These are phyloP conservation scores for Begonia peltatifolia DNA, from an alignment of 306 rosid genomes.

Conservation along the genomic window DNA sequence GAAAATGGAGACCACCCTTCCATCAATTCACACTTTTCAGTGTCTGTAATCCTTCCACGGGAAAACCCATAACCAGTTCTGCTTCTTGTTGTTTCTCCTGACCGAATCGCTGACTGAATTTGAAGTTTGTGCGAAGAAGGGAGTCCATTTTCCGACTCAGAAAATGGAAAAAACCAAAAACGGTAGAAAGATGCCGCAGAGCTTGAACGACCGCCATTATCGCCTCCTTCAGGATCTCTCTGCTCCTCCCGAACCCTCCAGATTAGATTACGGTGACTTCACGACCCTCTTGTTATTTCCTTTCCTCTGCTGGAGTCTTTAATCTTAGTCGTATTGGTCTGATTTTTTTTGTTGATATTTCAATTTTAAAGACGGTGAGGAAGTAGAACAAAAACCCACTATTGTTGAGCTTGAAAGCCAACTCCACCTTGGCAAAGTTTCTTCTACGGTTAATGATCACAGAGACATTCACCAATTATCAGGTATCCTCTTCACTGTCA, in stretches of 20 bases:
- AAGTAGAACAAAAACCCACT: slow-evolving; percentile 10
- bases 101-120: background rate
- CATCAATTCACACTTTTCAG: too few relatives aligned
- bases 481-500: slow-evolving; percentile 32
- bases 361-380: slow-evolving; percentile 6
- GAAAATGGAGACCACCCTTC: too few relatives aligned
- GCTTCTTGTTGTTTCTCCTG: too few relatives aligned
- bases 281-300: slow-evolving; percentile 9
- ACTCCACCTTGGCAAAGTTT: slow-evolving; percentile 6
- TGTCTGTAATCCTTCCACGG: too few relatives aligned
- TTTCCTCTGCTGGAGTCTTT: background rate
- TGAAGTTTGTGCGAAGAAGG: background rate
- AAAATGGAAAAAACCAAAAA: slow-evolving; percentile 39
- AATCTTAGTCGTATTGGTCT: background rate
- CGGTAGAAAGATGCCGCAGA: slow-evolving; percentile 30
- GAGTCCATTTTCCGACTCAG: background rate
- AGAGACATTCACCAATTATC: slow-evolving; percentile 17
- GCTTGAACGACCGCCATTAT: slow-evolving; percentile 76
- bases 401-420: slow-evolving; percentile 10
- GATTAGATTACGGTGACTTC: background rate
- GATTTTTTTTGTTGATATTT: background rate
- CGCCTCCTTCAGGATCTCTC: slow-evolving; percentile 74
- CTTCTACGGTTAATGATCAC: background rate
- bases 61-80: too few relatives aligned
- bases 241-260: slow-evolving; percentile 43